phyloP scores from a whole-genome alignment of 495 filamentous ascomycete genomes.

The Xylaria scruposa region DNA sequence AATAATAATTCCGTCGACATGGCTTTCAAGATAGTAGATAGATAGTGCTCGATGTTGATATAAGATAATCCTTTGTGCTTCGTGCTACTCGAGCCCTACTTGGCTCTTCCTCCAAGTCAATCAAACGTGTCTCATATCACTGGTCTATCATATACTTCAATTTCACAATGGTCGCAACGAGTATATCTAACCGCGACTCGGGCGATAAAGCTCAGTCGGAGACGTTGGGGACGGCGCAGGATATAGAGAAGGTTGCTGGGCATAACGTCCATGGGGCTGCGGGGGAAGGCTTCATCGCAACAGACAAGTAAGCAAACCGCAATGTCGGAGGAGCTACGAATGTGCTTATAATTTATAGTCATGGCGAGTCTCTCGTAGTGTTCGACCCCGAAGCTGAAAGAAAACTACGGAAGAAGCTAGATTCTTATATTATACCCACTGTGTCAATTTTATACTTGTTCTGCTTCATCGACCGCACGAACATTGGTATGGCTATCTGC shows the following conservation, averaged over 20 bases:
- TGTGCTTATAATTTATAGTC: conserved; percentile 41
- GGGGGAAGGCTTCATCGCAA: conserved; percentile 65
- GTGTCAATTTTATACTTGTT: conserved; percentile 65
- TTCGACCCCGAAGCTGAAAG: conserved; percentile 66
- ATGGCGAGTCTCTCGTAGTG: conserved; percentile 61
- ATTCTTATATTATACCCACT: conserved; percentile 59
- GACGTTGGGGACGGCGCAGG: not conserved
- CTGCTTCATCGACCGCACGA: conserved; percentile 69
- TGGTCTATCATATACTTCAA: not conserved
- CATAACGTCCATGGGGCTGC: conserved; percentile 39
- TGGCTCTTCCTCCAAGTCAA: not conserved
- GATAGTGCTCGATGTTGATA: not conserved
- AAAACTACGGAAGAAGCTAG: conserved; percentile 60
- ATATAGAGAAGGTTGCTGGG: conserved; percentile 23
- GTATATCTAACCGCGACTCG: not conserved
- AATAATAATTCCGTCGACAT: not conserved
- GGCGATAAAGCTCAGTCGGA: conserved; percentile 12
- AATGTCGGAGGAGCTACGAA: not conserved
- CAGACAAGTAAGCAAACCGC: conserved; percentile 58
- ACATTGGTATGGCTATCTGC: conserved; percentile 56
- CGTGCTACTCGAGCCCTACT: not conserved
- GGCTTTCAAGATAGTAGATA: not conserved
- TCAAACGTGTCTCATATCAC: not conserved
- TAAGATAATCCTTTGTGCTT: conserved; percentile 1
- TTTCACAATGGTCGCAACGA: not conserved